Percentiles rank a stretch among this genome's conserved stretches.
These are phyloP conservation scores for Neocatenulostroma microsporum DNA, from an alignment of 2,329 filamentous ascomycete genomes.

Conservation along the genomic window DNA sequence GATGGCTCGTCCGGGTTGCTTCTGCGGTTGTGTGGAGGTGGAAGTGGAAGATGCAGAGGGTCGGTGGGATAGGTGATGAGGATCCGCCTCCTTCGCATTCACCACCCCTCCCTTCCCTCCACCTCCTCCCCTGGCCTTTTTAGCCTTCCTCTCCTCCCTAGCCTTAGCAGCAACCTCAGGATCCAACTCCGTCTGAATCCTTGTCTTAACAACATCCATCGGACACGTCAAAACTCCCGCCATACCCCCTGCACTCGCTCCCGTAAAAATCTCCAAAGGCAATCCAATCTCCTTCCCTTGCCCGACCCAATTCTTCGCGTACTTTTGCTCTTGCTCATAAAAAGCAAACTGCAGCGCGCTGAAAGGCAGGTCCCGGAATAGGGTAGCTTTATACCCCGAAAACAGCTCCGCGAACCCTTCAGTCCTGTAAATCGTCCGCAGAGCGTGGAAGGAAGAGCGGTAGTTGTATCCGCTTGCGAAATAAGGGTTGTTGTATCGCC, in stretches of 20 bases:
- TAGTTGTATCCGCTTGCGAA: conserved; percentile 97
- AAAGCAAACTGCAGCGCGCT: conserved; percentile 97
- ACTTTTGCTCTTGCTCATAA: conserved; percentile 84
- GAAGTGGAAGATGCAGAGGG: conserved; percentile 7
- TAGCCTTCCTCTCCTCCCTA: conserved; percentile 12
- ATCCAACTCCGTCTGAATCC: conserved; percentile 85
- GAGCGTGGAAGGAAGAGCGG: conserved; percentile 72
- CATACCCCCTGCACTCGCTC: conserved; percentile 80
- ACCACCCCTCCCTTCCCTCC: neutral
- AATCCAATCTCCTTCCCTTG: conserved; percentile 72
- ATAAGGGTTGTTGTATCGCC: conserved; percentile 87
- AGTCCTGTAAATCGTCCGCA: conserved; percentile 69
- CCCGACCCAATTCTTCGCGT: conserved; percentile 71
- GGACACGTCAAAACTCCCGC: conserved; percentile 93
- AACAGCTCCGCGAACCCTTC: conserved; percentile 85
- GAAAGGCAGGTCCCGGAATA: conserved; percentile 90
- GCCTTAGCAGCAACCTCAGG: conserved; percentile 35
- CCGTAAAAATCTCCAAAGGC: conserved; percentile 77
- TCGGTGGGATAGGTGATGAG: conserved; percentile 11
- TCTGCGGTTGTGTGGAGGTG: conserved; percentile 3
- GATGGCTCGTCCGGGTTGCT: conserved; percentile 56
- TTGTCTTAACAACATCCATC: conserved; percentile 93
- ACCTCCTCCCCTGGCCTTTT: conserved; percentile 5
- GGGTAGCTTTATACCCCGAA: conserved; percentile 92
- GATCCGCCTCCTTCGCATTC: conserved; percentile 7